phyloP scores from a whole-genome alignment of 1,139 yeast genomes.

The Scheffersomyces cryptocercus region DNA sequence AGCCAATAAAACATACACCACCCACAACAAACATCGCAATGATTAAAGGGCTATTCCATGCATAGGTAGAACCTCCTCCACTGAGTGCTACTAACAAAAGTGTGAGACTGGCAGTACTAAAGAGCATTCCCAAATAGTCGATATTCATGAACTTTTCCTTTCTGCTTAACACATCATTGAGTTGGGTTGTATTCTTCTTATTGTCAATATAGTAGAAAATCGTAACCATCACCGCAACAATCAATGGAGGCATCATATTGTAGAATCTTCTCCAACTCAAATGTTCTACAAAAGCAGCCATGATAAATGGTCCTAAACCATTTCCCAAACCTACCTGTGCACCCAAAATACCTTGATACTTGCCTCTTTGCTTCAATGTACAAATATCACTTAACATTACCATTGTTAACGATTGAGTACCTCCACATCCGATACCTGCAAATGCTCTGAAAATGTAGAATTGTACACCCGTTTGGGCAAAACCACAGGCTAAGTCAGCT shows the following conservation, averaged over 20 bases:
- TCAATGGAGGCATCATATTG: constrained; percentile 20
- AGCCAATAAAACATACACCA: constrained; percentile 15
- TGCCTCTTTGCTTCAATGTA: constrained; percentile 21
- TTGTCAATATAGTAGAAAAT: constrained; percentile 14
- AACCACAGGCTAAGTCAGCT: constrained; percentile 20
- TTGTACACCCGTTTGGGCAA: constrained; percentile 18
- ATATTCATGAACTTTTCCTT: constrained; percentile 17
- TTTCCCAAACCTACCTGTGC: constrained; percentile 21
- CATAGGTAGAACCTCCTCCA: constrained; percentile 22
- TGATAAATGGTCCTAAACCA: constrained; percentile 21
- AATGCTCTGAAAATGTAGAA: constrained; percentile 21
- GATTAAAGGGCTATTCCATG: constrained; percentile 19
- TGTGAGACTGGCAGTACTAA: constrained; percentile 18
- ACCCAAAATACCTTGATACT: constrained; percentile 23
- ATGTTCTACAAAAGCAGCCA: constrained; percentile 19
- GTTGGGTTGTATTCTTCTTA: constrained; percentile 12
- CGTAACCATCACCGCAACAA: constrained; percentile 12
- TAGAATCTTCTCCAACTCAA: constrained; percentile 21
- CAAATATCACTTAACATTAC: constrained; percentile 23
- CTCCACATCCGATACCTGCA: constrained; percentile 23
- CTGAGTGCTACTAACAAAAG: constrained; percentile 19
- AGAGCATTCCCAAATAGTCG: constrained; percentile 20
- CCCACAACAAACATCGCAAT: constrained; percentile 21
- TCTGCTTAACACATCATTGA: constrained; percentile 13
- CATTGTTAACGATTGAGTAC: constrained; percentile 20